phyloP scores from a whole-genome alignment of 2,329 filamentous ascomycete genomes.

The Bipolaris zeicola region DNA sequence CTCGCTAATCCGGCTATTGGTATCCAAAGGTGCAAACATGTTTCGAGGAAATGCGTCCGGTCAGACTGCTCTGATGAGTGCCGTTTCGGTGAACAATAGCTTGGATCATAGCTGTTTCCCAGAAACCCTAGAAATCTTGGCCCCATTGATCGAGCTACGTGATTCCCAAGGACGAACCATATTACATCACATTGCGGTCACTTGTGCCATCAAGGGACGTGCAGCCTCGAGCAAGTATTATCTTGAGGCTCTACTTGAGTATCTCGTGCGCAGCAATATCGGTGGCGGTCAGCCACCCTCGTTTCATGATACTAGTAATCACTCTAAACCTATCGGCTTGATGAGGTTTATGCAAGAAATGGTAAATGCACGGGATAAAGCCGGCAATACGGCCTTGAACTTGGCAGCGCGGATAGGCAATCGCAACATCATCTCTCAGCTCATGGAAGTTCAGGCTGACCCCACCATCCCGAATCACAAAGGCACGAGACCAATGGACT shows the following conservation, averaged over 20 bases:
- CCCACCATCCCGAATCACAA: conserved; percentile 90
- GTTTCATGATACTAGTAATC: conserved; percentile 59
- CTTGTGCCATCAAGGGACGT: conserved; percentile 91
- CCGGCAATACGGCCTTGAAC: conserved; percentile 92
- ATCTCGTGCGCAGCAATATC: conserved; percentile 78
- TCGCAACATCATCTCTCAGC: conserved; percentile 91
- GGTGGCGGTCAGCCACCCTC: conserved; percentile 39
- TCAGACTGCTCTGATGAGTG: conserved; percentile 91
- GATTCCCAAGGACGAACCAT: conserved; percentile 91
- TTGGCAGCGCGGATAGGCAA: conserved; percentile 93
- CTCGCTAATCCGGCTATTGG: conserved; percentile 78
- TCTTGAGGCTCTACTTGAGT: conserved; percentile 90
- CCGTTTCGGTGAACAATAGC: conserved; percentile 91
- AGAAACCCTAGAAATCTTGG: conserved; percentile 85
- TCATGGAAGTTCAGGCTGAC: conserved; percentile 93
- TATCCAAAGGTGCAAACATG: conserved; percentile 83
- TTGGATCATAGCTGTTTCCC: conserved; percentile 90
- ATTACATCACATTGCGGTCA: conserved; percentile 93
- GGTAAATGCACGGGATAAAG: conserved; percentile 92
- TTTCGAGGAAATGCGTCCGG: conserved; percentile 86
- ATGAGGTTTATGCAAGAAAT: conserved; percentile 96
- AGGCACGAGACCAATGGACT: conserved; percentile 87
- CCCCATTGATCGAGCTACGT: conserved; percentile 85
- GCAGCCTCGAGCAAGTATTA: conserved; percentile 94
- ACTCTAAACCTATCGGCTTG: conserved; percentile 75